Evolutionary conservation across 2,329 filamentous ascomycete species (phyloP).

Genomic region (Escovopsis sp.): DNA sequence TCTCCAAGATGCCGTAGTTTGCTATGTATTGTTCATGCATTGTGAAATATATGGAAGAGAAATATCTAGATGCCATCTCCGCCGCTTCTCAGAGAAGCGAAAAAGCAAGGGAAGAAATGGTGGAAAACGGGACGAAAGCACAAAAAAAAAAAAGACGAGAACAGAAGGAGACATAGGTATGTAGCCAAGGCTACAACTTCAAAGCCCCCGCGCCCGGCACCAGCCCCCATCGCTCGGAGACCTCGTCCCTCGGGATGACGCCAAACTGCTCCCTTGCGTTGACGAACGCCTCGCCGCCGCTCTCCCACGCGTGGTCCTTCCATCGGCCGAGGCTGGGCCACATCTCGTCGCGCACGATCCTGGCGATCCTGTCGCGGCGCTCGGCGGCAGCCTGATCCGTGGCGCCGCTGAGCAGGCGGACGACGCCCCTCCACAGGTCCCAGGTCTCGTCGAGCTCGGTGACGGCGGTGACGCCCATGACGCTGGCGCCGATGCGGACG

Average conservation of each 20-base stretch:
- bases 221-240: slow-evolving; percentile 14
- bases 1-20: too few species aligned
- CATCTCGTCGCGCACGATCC: slow-evolving; percentile 28
- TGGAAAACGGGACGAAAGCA: too few species aligned
- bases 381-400: slow-evolving; percentile 15
- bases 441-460: slow-evolving; percentile 50
- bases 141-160: not conserved
- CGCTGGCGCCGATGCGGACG: slow-evolving; percentile 36
- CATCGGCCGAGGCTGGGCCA: slow-evolving; percentile 44
- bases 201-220: slow-evolving; percentile 6
- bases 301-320: slow-evolving; percentile 51
- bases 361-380: slow-evolving; percentile 18
- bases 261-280: slow-evolving; percentile 21
- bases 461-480: slow-evolving; percentile 51
- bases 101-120: not conserved
- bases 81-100: too few species aligned
- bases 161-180: not conserved
- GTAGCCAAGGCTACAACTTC: too few species aligned
- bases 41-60: too few species aligned
- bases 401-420: slow-evolving; percentile 24
- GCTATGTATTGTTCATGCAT: too few species aligned
- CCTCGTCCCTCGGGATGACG: slow-evolving; percentile 17
- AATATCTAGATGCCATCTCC: too few species aligned
- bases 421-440: slow-evolving; percentile 39
- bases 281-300: slow-evolving; percentile 34